A percentile compares a stretch with the other conserved stretches of the same genome.
phyloP scores from a whole-genome alignment of 345 rosid species.

The Conringia planisiliqua region DNA sequence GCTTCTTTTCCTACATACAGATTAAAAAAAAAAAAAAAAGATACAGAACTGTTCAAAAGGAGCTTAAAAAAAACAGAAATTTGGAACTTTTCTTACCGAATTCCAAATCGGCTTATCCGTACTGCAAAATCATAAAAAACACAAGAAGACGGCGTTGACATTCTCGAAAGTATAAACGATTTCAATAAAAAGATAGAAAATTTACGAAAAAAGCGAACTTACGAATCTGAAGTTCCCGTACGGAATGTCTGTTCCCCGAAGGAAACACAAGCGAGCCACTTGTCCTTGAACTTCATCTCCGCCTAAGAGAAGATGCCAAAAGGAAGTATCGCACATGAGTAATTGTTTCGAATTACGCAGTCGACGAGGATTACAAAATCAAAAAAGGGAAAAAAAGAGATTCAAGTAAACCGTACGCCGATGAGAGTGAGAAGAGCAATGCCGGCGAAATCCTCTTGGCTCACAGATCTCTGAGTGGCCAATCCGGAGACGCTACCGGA shows the following conservation, averaged over 20 bases:
- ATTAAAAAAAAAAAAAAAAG: background rate
- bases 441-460: conserved; percentile 78
- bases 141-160: background rate
- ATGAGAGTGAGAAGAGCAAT: conserved; percentile 78
- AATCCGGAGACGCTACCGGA: conserved; percentile 29
- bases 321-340: background rate
- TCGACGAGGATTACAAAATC: background rate
- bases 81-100: conserved; percentile 49
- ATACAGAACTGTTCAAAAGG: background rate
- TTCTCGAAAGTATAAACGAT: background rate
- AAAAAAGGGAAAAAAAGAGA: background rate
- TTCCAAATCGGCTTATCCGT: conserved; percentile 89
- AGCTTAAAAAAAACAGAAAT: background rate
- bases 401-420: conserved; percentile 36
- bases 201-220: background rate
- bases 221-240: conserved; percentile 64
- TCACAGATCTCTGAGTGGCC: conserved; percentile 33
- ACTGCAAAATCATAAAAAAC: conserved; percentile 47
- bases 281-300: conserved; percentile 85
- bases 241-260: conserved; percentile 93
- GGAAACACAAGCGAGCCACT: conserved; percentile 89
- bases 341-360: background rate
- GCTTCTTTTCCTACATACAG: conserved; percentile 68
- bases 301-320: conserved; percentile 45
- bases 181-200: background rate